phyloP scores from a whole-genome alignment of 768 basidiomycete species.

The Pulveroboletus sp. region DNA sequence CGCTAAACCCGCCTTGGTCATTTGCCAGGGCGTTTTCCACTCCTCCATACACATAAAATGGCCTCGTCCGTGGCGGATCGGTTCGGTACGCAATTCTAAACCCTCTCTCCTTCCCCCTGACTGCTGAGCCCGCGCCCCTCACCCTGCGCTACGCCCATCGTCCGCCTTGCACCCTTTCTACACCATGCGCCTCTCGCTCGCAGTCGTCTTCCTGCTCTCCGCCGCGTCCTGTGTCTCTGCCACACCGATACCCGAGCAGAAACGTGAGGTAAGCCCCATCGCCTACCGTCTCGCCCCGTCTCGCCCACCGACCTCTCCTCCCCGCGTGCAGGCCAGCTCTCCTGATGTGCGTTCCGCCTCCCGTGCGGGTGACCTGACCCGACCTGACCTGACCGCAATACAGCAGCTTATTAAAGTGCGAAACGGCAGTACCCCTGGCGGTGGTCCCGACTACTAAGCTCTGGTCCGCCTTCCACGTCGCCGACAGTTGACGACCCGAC shows the following conservation, averaged over 20 bases:
- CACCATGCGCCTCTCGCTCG: constrained; percentile 14
- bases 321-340: neutral
- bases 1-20: constrained; percentile 13
- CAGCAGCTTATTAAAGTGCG: neutral
- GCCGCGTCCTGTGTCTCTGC: constrained; percentile 6
- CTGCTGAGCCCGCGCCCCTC: too few species aligned
- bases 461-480: neutral
- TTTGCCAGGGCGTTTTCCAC: constrained; percentile 3
- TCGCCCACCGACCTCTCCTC: neutral
- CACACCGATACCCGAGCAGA: constrained; percentile 6
- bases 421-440: neutral
- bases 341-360: neutral
- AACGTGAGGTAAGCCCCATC: constrained; percentile 7
- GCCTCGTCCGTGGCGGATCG: neutral
- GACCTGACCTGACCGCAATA: neutral
- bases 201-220: constrained; percentile 12
- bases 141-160: neutral
- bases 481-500: neutral
- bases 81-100: neutral
- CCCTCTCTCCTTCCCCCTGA: neutral
- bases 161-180: neutral
- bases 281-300: too few species aligned
- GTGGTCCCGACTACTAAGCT: neutral
- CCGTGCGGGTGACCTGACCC: too few species aligned
- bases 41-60: neutral